Percentiles rank a stretch among this genome's conserved stretches.
Conservation (phyloP, 129 eudicot species). For the Scalesia atractyloides region DNA sequence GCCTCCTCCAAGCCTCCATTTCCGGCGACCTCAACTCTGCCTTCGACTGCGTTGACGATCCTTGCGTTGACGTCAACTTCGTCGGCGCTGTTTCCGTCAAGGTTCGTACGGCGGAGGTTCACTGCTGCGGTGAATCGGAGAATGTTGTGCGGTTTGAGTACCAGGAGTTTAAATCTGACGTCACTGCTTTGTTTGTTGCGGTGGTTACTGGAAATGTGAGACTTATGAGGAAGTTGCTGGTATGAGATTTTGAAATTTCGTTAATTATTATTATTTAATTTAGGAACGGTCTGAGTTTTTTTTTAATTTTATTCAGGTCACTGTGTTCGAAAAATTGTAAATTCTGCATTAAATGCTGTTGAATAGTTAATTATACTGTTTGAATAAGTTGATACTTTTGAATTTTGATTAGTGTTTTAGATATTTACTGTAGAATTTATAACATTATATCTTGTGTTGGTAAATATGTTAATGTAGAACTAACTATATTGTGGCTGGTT, state of each 20-base stretch:
- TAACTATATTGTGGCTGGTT: neutral
- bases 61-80: conserved; percentile 75
- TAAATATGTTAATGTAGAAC: neutral
- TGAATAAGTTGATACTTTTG: conserved; percentile 14
- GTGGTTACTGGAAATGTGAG: conserved; percentile 59
- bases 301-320: conserved; percentile 24
- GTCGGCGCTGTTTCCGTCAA: conserved; percentile 68
- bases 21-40: conserved; percentile 54
- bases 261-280: neutral
- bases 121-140: conserved; percentile 47
- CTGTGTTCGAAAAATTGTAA: conserved; percentile 14
- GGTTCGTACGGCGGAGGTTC: conserved; percentile 53
- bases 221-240: conserved; percentile 75
- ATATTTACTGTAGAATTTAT: neutral
- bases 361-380: neutral
- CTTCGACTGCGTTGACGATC: conserved; percentile 63
- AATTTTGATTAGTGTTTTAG: neutral
- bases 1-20: conserved; percentile 61
- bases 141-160: conserved; percentile 51
- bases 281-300: too few relatives aligned
- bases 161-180: conserved; percentile 70
- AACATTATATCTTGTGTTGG: conserved; percentile 2
- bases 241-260: conserved; percentile 29
- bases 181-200: conserved; percentile 79
- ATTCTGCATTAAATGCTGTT: conserved; percentile 28